Evolutionary conservation across 352 stramenopile genomes (phyloP).

Genomic region (Blastocystis sp.): DNA sequence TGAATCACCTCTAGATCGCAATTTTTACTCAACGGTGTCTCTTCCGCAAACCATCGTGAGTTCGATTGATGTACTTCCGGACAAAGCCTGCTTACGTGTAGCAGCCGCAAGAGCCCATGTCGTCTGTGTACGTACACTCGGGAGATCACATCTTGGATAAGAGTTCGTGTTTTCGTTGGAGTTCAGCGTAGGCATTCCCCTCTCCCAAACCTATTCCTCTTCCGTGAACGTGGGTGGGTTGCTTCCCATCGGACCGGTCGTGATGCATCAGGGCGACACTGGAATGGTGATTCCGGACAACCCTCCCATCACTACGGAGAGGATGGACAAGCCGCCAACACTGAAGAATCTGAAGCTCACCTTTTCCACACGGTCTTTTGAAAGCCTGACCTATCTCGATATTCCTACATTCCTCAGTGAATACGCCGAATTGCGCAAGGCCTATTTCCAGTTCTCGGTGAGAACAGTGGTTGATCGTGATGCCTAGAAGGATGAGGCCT

Average conservation of each 20-base stretch:
- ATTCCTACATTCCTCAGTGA: slow-evolving; percentile 38
- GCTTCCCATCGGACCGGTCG: slow-evolving; percentile 6
- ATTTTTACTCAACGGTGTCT: slow-evolving; percentile 62
- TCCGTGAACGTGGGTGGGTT: background rate
- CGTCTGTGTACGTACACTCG: slow-evolving; percentile 39
- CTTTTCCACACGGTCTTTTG: slow-evolving; percentile 35
- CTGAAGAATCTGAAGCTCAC: slow-evolving; percentile 14
- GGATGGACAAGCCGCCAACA: background rate
- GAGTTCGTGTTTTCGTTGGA: background rate
- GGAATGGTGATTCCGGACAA: background rate
- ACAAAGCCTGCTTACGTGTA: background rate
- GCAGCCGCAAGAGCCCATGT: slow-evolving; percentile 31
- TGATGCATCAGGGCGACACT: slow-evolving; percentile 6
- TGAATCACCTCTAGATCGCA: slow-evolving; percentile 34
- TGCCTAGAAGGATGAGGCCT: slow-evolving; percentile 1
- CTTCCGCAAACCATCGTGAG: slow-evolving; percentile 57
- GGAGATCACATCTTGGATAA: slow-evolving; percentile 52
- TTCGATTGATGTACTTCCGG: slow-evolving; percentile 37
- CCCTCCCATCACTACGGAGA: background rate
- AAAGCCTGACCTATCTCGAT: slow-evolving; percentile 45
- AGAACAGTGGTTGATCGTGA: background rate
- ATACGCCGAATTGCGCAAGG: slow-evolving; percentile 30
- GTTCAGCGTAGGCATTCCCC: slow-evolving; percentile 1
- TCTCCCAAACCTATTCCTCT: slow-evolving; percentile 37
- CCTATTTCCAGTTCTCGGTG: background rate